These are phyloP conservation scores for Brassica balearica DNA, from an alignment of 441 rosid genomes.

Conservation along the genomic window DNA sequence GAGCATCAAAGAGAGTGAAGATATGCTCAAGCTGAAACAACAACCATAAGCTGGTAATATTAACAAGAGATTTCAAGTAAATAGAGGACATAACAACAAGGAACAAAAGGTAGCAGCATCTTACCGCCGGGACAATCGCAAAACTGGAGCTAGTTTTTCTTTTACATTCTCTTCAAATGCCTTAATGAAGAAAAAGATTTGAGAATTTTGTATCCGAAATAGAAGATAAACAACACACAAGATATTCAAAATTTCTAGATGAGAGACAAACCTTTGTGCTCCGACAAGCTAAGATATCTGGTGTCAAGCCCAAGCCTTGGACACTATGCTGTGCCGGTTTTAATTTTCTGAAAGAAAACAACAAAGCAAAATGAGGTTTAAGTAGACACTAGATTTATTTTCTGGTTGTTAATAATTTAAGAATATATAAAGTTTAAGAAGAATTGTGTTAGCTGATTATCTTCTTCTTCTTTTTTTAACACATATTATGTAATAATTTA, in stretches of 20 bases:
- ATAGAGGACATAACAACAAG: conserved; percentile 2
- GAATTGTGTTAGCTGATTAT: no score
- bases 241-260: neutral
- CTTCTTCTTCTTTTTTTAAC: no score
- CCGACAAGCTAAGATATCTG: conserved; percentile 91
- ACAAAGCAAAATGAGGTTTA: conserved; percentile 24
- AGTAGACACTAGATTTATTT: neutral
- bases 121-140: conserved; percentile 72
- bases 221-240: conserved; percentile 3
- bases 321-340: conserved; percentile 98
- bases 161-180: conserved; percentile 74
- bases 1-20: conserved; percentile 86
- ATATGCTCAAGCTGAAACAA: conserved; percentile 66
- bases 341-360: conserved; percentile 72
- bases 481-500: no score
- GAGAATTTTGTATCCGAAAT: neutral
- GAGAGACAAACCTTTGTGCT: conserved; percentile 65
- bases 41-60: conserved; percentile 18
- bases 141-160: conserved; percentile 78
- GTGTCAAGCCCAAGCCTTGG: conserved; percentile 84
- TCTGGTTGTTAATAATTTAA: no score
- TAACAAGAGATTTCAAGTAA: conserved; percentile 24
- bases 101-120: neutral
- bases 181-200: conserved; percentile 45
- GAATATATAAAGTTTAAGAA: no score